These are phyloP conservation scores for Lipomyces yarrowii DNA, from an alignment of 1,139 yeast genomes.

Conservation along the genomic window DNA sequence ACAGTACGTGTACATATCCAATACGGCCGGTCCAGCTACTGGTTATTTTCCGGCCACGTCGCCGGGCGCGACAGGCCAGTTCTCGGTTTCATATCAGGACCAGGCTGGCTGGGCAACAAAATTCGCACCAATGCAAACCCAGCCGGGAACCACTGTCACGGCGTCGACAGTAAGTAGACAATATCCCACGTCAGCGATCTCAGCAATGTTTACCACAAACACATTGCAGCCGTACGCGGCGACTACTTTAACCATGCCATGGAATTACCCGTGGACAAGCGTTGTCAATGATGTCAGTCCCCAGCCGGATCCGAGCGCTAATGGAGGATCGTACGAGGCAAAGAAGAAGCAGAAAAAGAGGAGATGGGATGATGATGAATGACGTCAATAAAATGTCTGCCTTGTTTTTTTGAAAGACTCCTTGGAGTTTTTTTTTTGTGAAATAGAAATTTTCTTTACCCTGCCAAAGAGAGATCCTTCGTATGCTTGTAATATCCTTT, in stretches of 20 bases:
- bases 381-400: too few relatives aligned
- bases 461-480: too few relatives aligned
- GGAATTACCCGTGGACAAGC: slow-evolving; percentile 68
- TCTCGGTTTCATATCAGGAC: slow-evolving; percentile 61
- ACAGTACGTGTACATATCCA: slow-evolving; percentile 47
- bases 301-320: slow-evolving; percentile 64
- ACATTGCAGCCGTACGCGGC: slow-evolving; percentile 50
- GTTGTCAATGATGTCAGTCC: slow-evolving; percentile 63
- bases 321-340: slow-evolving; percentile 53
- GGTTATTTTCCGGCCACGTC: slow-evolving; percentile 45
- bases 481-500: not conserved
- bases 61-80: slow-evolving; percentile 45
- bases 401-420: too few relatives aligned
- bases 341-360: slow-evolving; percentile 7
- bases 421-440: too few relatives aligned
- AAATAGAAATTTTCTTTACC: too few relatives aligned
- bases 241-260: slow-evolving; percentile 77
- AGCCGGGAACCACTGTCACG: slow-evolving; percentile 74
- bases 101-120: slow-evolving; percentile 71
- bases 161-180: slow-evolving; percentile 63
- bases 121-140: slow-evolving; percentile 90
- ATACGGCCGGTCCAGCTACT: slow-evolving; percentile 50
- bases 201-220: slow-evolving; percentile 55
- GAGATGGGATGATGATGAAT: slow-evolving; percentile 30
- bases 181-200: slow-evolving; percentile 61